Evolutionary conservation across 139 green algal species (phyloP), one percentile per base, ranked within the genome.

Genomic region (Tetraselmis chui): DNA sequence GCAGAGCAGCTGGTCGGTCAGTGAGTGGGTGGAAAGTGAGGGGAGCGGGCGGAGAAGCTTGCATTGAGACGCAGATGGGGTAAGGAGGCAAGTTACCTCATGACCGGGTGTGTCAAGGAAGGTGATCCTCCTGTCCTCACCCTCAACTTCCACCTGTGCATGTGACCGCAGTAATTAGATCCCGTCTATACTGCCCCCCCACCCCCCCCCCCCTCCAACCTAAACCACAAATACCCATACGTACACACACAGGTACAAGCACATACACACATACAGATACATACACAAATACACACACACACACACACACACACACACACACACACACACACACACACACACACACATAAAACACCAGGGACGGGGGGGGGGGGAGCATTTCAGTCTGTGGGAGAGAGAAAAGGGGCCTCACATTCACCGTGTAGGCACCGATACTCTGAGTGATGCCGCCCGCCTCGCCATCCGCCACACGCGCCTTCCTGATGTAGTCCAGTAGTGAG

Each of bases 371-470:
- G 45, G 45, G 45, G 45, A 67, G 45, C 11, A 25, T 5, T 67
- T 5, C 45, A 67, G 5, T 5, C 18, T 67, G 45, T 67, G 18
- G 45, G 45, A 18, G 45, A 67, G 45, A 67, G 18, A 18, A 67
- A 18, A 18, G 18, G 45, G 45, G 5, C 45, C 45, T 67, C 24
- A 97, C 90, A 28, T 82, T 59, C 32, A 92, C 91, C 76, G 93
- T 97, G 92, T 99, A 99, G 5, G 97, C 97, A 75, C 97, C 97
- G 75, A 99, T 99, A 30, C 88, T 88, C 87, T 98, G 95, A 1
- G 97, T 99, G 91, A 99, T 99, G 82, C 97, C 97, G 23, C 97
- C 97, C 29, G 97, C 97, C 89, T 99, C 97, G 11, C 95, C 95
- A 18, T 89, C 91, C 26, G 95, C 96, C 58, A 98, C 96, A 59